Evolutionary conservation across 306 rosid species (phyloP).

Genomic region (Ziziphus jujuba): DNA sequence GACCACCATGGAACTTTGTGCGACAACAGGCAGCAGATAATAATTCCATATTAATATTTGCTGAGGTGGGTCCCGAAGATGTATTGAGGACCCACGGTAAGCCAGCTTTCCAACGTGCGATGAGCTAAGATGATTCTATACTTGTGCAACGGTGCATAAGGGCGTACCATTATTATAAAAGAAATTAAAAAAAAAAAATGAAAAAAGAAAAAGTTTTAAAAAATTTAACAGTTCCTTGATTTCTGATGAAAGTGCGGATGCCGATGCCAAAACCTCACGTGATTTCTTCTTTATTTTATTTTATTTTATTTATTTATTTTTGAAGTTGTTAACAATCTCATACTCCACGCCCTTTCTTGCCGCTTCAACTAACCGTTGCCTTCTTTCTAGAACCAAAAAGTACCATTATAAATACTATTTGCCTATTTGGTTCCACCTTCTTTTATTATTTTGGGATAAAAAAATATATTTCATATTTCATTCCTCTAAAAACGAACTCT

Average conservation of each 20-base stretch:
- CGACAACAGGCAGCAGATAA: constrained; percentile 13
- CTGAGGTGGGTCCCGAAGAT: not conserved
- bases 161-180: not conserved
- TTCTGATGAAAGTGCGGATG: constrained; percentile 24
- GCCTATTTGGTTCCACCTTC: no score
- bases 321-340: not conserved
- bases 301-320: constrained; percentile 18
- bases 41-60: not conserved
- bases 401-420: no score
- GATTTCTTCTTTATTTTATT: constrained; percentile 26
- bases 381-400: no score
- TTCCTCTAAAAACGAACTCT: no score
- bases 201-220: no score
- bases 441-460: no score
- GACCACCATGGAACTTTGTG: constrained; percentile 5
- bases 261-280: constrained; percentile 37
- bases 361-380: not conserved
- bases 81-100: constrained; percentile 7
- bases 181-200: not conserved
- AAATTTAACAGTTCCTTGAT: not conserved
- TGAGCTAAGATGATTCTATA: constrained; percentile 17
- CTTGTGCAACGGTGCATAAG: constrained; percentile 26
- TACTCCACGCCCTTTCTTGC: not conserved
- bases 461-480: no score
- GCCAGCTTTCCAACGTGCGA: constrained; percentile 28